Evolutionary conservation across 1,139 yeast species (phyloP).

Genomic region (Nakaseomyces delphensis): DNA sequence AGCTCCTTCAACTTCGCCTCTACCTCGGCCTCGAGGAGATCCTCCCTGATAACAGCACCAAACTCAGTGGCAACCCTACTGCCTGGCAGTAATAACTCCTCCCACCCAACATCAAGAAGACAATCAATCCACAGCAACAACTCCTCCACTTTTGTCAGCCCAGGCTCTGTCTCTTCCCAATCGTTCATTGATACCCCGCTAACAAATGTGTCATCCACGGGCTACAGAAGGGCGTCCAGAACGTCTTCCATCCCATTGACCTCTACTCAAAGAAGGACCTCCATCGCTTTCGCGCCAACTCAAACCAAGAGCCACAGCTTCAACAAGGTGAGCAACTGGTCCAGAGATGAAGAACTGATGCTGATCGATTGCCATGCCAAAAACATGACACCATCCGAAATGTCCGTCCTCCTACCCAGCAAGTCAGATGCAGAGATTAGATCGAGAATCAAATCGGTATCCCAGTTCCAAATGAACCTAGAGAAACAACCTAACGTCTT

Average conservation of each 20-base stretch:
- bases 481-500: conserved; percentile 8
- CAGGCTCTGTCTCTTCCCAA: conserved; percentile 3
- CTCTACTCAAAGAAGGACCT: background rate
- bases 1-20: conserved; percentile 7
- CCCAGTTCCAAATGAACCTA: background rate
- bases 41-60: conserved; percentile 7
- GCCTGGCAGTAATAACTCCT: conserved; percentile 1
- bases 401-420: conserved; percentile 61
- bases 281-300: background rate
- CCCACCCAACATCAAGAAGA: conserved; percentile 6
- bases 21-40: conserved; percentile 13
- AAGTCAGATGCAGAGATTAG: conserved; percentile 66
- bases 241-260: background rate
- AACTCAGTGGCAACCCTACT: conserved; percentile 2
- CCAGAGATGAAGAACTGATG: conserved; percentile 63
- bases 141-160: background rate
- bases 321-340: conserved; percentile 22
- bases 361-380: conserved; percentile 47
- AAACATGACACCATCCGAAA: conserved; percentile 63
- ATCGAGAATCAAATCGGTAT: conserved; percentile 45
- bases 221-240: conserved; percentile 5
- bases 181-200: conserved; percentile 6
- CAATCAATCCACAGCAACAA: conserved; percentile 2
- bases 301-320: background rate
- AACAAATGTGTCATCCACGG: background rate